phyloP scores from a whole-genome alignment of 768 basidiomycete genomes.

The Kwoniella sp. region DNA sequence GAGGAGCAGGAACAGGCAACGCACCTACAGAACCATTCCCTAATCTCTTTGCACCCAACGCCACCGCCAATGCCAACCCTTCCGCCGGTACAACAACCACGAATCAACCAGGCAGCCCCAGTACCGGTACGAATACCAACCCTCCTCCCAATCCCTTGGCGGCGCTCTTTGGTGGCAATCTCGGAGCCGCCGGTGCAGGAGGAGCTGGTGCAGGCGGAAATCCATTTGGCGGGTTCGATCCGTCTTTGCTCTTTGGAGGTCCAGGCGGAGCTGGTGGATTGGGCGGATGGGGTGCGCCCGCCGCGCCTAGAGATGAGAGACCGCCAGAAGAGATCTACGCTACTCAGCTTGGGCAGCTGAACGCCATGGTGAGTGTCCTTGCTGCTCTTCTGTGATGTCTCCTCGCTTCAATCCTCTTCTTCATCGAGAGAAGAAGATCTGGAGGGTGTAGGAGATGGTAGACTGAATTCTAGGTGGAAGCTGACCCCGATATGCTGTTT shows the following conservation, averaged over 20 bases:
- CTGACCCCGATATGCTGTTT: no score
- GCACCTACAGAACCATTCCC: conserved; percentile 41
- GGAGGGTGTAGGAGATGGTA: no score
- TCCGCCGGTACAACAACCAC: conserved; percentile 11
- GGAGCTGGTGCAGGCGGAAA: conserved; percentile 28
- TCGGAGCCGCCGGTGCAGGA: conserved; percentile 39
- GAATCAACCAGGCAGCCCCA: conserved; percentile 3
- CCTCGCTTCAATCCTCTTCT: neutral
- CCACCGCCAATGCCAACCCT: conserved; percentile 13
- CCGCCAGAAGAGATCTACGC: conserved; percentile 92
- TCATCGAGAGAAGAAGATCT: no score
- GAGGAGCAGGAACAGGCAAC: conserved; percentile 9
- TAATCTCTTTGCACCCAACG: conserved; percentile 44
- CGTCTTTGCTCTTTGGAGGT: conserved; percentile 29
- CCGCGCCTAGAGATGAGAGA: conserved; percentile 67
- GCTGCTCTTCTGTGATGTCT: neutral
- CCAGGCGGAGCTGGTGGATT: conserved; percentile 35
- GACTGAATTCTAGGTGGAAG: no score
- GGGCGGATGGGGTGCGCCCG: conserved; percentile 54
- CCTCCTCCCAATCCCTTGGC: conserved; percentile 32
- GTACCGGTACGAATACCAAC: neutral
- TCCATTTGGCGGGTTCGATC: conserved; percentile 37
- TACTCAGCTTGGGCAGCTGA: conserved; percentile 66
- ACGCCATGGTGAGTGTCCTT: conserved; percentile 70
- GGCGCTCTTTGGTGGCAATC: conserved; percentile 29